Evolutionary conservation across 129 eudicot genomes (phyloP), one percentile per base, ranked within the genome.

Genomic region (Glebionis coronaria): DNA sequence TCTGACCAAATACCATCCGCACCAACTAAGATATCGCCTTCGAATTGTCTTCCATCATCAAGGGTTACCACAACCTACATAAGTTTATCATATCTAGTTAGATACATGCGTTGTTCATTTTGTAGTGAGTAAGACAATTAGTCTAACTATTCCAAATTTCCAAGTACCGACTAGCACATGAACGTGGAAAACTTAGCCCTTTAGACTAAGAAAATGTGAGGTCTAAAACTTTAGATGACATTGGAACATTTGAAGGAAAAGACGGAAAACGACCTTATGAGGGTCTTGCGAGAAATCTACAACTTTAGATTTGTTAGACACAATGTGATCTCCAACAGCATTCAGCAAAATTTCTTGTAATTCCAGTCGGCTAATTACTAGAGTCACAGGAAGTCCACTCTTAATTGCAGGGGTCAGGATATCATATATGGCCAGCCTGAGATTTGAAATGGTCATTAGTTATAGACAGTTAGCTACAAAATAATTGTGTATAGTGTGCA

Each of bases 1-100:
- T 80, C 69, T 12, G 84, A 80, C 84, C 84, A 80, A 56, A 80
- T 80, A 52, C 84, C 81, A 65, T 80, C 84, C 4, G 84, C 84
- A 38, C 84, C 84, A 52, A 80, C 78, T 59, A 80, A 66, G 35
- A 75, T 44, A 80, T 80, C 84, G 0, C 84, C 81, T 70, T 75
- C 75, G 21, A 55, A 65, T 12, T 31, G 56, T 25, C 64, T 68
- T 44, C 81, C 81, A 60, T 75, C 81, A 1, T 80, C 81, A 45
- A 80, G 81, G 2, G 72, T 80, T 28, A 67, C 78, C 11, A 73
- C 67, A 0, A 66, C 78, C 84, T 80, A 70, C 38, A 52, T 23
- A 56, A 7, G n/a, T 2, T 21, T 20, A 40, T 25, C 12, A 70
- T 12, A n/a, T 46, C 14, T 19, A 45, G 59, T 70, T 10, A 51